Base-by-base conservation (phyloP, 495 filamentous ascomycete genomes). In the Trypethelium eluteriae region DNA sequence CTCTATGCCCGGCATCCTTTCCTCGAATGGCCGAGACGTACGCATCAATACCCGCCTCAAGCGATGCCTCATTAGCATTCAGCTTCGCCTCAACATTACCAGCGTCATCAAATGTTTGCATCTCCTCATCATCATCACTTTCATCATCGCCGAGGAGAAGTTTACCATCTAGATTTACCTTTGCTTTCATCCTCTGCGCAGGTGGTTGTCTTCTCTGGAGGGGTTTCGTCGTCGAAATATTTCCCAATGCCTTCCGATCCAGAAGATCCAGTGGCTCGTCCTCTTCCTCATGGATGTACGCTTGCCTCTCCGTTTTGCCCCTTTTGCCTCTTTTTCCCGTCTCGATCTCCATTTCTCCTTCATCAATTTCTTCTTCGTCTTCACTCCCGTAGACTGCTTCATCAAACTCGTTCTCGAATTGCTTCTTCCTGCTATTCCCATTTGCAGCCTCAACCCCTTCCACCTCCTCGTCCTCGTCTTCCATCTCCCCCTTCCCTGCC, bases 191-290 rank as follows among this genome's bases (percentile, higher is more conserved):
- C 71, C 78, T 84, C 64, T 38, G 62, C 57, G 76, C 75, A 38
- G 38, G 46, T 44, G 39, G 61, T 62, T 69, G 65, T 69, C 83
- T 87, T 18, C 78, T 68, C 68, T 84, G 85, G 46, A 80, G 76
- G 2, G 94, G 94, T 74, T 90, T 92, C 14, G 91, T 95, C 3
- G 89, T 89, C 14, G 94, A 96, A 71, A 98, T 98, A 73, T 92
- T 91, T 35, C 91, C 93, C 18, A 98, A 82, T 11, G 94, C 91
- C 72, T 87, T 87, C 50, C 89, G 87, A 69, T 92, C 93, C 12
- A 98, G 84, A 35, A 98, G 82, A 80, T 98, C 94, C 39, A 98
- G 85, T 1, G 94, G 94, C 75, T 97, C 93, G 72, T 95, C 88
- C 66, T 92, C 89, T 67, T 91, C 87, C 79, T 98, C 95, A 69